Evolutionary conservation across 1,284 basidiomycete species (phyloP), one percentile per base, ranked within the genome.

Genomic region (Ustilago loliicola): DNA sequence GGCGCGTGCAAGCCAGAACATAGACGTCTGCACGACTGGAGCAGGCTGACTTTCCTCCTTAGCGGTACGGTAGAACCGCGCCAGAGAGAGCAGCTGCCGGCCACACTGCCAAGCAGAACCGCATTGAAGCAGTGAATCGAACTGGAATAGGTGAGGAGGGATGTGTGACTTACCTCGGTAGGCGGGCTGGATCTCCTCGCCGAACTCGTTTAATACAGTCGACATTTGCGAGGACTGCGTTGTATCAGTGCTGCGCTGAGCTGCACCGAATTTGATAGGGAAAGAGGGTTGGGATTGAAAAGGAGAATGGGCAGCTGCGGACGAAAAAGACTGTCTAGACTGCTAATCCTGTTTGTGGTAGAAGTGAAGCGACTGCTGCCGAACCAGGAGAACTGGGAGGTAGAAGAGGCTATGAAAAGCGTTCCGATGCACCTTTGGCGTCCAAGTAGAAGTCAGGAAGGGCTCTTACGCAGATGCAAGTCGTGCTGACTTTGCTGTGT

Each of bases 121-220:
- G 17, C 21, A 9, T 13, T 23, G 1, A 7, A 19, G 15, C 21
- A 25, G 21, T 5, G 25, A 21, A 19, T 23, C n/a, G 6, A 36
- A 36, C 19, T 10, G n/a, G 29, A 25, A 50, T 50, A 6, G 25
- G 25, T 11, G 32, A 38, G 6, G 30, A 23, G 17, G 19, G 25
- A 21, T 11, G 11, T 32, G 23, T 15, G 9, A 81, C 81, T 76
- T 67, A 83, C 80, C 80, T 51, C 59, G 59, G 79, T 81, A 81
- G 55, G 74, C 81, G 45, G 79, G 79, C 29, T 66, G 65, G 45
- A 85, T 73, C n/a, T 79, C 67, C 71, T 86, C 81, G 51, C 83
- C 84, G 50, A 77, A 58, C 8, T 83, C 72, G 68, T 84, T 80
- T 29, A 62, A 78, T 45, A 81, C 70, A 13, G 66, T 65, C 8